Evolutionary conservation across 352 stramenopile genomes (phyloP), one percentile per base, ranked within the genome.

Genomic region (Phytophthora citricola): DNA sequence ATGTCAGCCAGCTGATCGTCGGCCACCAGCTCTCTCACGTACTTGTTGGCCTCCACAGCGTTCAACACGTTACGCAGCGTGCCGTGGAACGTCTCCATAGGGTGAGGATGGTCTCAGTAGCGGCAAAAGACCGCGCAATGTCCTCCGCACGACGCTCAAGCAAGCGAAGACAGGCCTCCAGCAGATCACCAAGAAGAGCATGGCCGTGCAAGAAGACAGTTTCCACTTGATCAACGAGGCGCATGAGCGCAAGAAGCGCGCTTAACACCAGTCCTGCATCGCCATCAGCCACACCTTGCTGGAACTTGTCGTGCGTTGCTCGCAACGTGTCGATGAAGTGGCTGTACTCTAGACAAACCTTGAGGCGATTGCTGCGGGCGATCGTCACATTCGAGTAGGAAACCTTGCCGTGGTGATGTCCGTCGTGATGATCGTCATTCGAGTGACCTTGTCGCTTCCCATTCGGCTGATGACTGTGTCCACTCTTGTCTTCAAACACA

Each of bases 271-370:
- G 69, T 10, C 81, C 79, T 1, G 81, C 76, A 56, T 93, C 82
- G 1, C 79, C 75, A n/a, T 89, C 77, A 1, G 47, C 8, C 9
- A 79, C 63, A 32, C 81, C 83, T 57, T 86, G 65, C 14, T 82
- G 75, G 26, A 91, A 90, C 40, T 91, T 91, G 47, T 90, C 83
- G 34, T 78, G 70, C 12, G 84, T 87, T 22, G 66, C 77, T 24
- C 81, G 76, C 45, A 93, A 69, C 39, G 82, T 85, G 48, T 93
- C 83, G 63, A 91, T 93, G 51, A 93, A 93, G 57, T 93, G 79
- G 41, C 76, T 85, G 65, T 91, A 90, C 56, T 93, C 85, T 61
- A 93, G 79, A 29, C 73, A 83, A 53, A 91, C 85, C 45, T 93
- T 91, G 27, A 93, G 65, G 8, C 65, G 71, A 54, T 93, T 93